phyloP scores from a whole-genome alignment of 768 basidiomycete genomes.

The Boletus sp. region DNA sequence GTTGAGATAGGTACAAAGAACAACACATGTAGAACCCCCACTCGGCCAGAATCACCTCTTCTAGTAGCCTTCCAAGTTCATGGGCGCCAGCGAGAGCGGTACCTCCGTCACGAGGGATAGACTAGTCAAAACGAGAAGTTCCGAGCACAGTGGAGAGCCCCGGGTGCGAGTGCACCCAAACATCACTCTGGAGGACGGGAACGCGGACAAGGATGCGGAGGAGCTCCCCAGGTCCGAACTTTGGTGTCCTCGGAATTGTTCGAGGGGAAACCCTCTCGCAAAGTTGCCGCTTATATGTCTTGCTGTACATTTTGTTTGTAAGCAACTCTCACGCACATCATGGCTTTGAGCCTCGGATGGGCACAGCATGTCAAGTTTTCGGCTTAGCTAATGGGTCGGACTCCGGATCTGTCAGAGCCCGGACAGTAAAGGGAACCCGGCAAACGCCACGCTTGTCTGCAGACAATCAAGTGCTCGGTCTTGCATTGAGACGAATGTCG shows the following conservation, averaged over 20 bases:
- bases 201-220: slow-evolving; percentile 91
- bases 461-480: slow-evolving; percentile 22
- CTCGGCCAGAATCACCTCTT: slow-evolving; percentile 33
- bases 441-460: neutral
- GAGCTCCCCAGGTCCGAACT: slow-evolving; percentile 88
- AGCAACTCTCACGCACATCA: slow-evolving; percentile 43
- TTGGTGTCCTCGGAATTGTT: slow-evolving; percentile 85
- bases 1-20: neutral
- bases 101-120: slow-evolving; percentile 50
- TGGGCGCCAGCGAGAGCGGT: slow-evolving; percentile 72
- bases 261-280: slow-evolving; percentile 26
- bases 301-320: slow-evolving; percentile 37
- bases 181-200: slow-evolving; percentile 80
- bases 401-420: neutral
- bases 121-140: slow-evolving; percentile 44
- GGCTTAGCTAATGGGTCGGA: neutral
- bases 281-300: slow-evolving; percentile 12
- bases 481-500: slow-evolving; percentile 36
- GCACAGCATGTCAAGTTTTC: neutral
- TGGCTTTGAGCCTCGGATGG: too few relatives aligned
- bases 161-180: slow-evolving; percentile 34
- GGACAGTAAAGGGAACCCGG: neutral
- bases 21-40: slow-evolving; percentile 34
- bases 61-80: slow-evolving; percentile 44
- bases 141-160: slow-evolving; percentile 33